A percentile compares a stretch with the other conserved stretches of the same genome.
Evolutionary conservation across 768 basidiomycete species (phyloP).

Genomic region (Amanita inopinata): DNA sequence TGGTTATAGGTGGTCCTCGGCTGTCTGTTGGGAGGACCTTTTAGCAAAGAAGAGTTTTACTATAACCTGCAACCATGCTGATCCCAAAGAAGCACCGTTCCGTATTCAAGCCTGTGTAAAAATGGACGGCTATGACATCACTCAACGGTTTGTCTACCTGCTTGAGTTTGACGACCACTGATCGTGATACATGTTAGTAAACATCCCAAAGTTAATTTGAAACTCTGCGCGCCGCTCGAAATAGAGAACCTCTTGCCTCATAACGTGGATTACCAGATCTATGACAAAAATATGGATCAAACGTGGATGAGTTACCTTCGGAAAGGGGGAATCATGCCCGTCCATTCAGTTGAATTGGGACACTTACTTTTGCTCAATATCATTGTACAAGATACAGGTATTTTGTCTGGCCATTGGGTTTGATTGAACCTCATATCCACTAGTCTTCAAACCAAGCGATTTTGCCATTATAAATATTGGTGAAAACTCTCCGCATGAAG

Average conservation of each 20-base stretch:
- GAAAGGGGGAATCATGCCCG: slow-evolving; percentile 90
- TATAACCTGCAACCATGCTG: slow-evolving; percentile 76
- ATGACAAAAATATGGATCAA: slow-evolving; percentile 89
- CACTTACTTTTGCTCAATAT: slow-evolving; percentile 88
- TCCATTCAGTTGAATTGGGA: slow-evolving; percentile 87
- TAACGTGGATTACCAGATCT: slow-evolving; percentile 92
- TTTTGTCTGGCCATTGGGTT: slow-evolving; percentile 10
- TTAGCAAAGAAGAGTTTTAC: slow-evolving; percentile 59
- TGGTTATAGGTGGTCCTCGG: slow-evolving; percentile 87
- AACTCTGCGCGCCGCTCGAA: slow-evolving; percentile 87
- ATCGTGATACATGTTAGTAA: slow-evolving; percentile 38
- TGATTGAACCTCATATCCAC: background rate
- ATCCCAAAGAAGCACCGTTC: slow-evolving; percentile 80
- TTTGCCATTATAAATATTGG: slow-evolving; percentile 97
- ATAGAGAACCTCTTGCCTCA: slow-evolving; percentile 93
- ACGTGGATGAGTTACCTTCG: slow-evolving; percentile 93
- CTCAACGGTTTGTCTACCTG: slow-evolving; percentile 15
- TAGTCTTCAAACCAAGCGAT: slow-evolving; percentile 89
- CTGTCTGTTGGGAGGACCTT: slow-evolving; percentile 87
- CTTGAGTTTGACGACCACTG: background rate
- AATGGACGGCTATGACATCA: slow-evolving; percentile 46
- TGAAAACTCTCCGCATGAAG: slow-evolving; percentile 79
- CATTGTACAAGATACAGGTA: slow-evolving; percentile 86
- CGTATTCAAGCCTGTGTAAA: slow-evolving; percentile 89
- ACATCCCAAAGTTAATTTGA: slow-evolving; percentile 78